phyloP scores from a whole-genome alignment of 2,329 filamentous ascomycete species.

The Ophiostoma piceae region DNA sequence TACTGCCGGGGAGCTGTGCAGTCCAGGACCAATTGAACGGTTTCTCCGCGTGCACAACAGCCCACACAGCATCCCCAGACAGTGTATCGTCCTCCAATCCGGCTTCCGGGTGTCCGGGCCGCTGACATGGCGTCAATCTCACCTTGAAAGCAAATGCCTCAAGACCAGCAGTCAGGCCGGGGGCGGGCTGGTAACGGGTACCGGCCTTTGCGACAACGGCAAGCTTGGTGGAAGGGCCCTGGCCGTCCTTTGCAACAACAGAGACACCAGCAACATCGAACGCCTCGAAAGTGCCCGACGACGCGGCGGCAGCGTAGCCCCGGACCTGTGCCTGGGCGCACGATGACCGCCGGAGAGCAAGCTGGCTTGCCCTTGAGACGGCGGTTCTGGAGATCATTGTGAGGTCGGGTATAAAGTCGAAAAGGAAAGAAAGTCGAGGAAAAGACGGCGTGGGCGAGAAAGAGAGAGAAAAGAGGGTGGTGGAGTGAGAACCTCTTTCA shows the following conservation, averaged over 20 bases:
- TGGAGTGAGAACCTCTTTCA: constrained; percentile 41
- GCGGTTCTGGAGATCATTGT: constrained; percentile 57
- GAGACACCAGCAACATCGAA: constrained; percentile 84
- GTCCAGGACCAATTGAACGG: neutral
- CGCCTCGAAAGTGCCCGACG: constrained; percentile 79
- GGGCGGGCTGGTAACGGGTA: constrained; percentile 83
- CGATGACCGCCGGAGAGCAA: constrained; percentile 49
- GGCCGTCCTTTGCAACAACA: constrained; percentile 83
- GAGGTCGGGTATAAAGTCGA: neutral
- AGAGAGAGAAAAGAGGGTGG: constrained; percentile 14
- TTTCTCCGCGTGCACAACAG: neutral
- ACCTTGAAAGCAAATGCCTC: constrained; percentile 98
- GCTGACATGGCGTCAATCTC: constrained; percentile 29
- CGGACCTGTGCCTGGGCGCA: constrained; percentile 38
- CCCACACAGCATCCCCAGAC: neutral
- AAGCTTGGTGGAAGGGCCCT: constrained; percentile 83
- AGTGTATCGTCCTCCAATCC: neutral
- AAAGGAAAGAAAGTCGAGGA: constrained; percentile 41
- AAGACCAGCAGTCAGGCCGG: constrained; percentile 82
- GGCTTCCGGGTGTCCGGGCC: neutral
- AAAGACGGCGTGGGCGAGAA: constrained; percentile 3
- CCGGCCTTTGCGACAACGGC: constrained; percentile 91
- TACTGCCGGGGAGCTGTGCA: neutral
- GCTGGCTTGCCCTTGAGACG: constrained; percentile 54
- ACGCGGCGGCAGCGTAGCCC: constrained; percentile 47